A percentile compares a stretch with the other conserved stretches of the same genome.
phyloP scores from a whole-genome alignment of 176 grass and related monocot species.

The Paspalum notatum region DNA sequence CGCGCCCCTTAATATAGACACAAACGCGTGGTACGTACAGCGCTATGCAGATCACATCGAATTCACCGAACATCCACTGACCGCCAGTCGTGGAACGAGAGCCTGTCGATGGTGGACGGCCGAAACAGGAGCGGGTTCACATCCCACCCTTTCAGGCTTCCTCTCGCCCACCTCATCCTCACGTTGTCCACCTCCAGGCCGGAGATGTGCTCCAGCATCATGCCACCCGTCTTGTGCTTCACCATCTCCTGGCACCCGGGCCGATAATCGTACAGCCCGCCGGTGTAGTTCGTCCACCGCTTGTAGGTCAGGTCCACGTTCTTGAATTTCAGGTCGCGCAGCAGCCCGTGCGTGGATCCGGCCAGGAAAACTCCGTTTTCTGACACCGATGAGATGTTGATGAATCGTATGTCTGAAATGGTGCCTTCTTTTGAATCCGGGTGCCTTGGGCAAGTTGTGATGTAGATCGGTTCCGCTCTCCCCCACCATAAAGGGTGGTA shows the following conservation, averaged over 20 bases:
- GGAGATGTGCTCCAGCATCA: constrained; percentile 86
- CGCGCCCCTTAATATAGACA: too few relatives aligned
- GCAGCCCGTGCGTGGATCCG: constrained; percentile 60
- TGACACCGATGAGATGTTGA: constrained; percentile 80
- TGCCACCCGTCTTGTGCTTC: constrained; percentile 65
- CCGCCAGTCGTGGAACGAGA: constrained; percentile 76
- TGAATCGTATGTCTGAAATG: constrained; percentile 77
- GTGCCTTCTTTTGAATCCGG: constrained; percentile 62
- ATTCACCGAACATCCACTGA: constrained; percentile 52
- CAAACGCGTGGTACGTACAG: not conserved
- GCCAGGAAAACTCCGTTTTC: constrained; percentile 89
- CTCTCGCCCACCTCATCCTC: constrained; percentile 71
- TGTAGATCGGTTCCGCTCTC: constrained; percentile 89
- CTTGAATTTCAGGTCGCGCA: constrained; percentile 69
- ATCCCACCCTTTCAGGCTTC: constrained; percentile 53
- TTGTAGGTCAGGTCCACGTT: constrained; percentile 76
- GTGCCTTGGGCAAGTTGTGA: constrained; percentile 78
- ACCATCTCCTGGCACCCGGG: constrained; percentile 73
- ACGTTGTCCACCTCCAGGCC: constrained; percentile 83
- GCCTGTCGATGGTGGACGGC: constrained; percentile 59
- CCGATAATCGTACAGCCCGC: constrained; percentile 73
- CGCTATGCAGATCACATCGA: not conserved
- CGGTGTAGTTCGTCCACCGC: constrained; percentile 66
- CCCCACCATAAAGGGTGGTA: constrained; percentile 97
- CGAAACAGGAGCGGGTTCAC: constrained; percentile 64